Percentiles rank a stretch among this genome's conserved stretches.
Conservation (phyloP, 257 asterid genomes). For the Gentiana dahurica region DNA sequence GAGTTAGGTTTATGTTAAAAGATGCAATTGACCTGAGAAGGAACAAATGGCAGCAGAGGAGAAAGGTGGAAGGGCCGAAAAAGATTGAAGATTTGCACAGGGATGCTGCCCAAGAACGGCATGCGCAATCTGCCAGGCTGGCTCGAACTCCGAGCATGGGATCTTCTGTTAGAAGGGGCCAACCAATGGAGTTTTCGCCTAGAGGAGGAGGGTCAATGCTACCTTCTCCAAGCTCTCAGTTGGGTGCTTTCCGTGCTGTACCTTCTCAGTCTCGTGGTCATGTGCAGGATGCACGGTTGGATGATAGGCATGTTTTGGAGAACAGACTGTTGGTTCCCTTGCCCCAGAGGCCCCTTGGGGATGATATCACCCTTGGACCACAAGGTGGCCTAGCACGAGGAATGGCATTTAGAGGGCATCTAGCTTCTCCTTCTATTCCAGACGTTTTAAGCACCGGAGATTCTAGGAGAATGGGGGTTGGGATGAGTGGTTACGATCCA, state of each 20-base stretch:
- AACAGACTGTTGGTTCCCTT: constrained; percentile 54
- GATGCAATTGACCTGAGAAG: constrained; percentile 87
- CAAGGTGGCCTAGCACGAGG: constrained; percentile 93
- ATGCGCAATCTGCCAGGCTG: constrained; percentile 58
- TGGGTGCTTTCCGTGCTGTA: constrained; percentile 39
- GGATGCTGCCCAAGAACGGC: constrained; percentile 96
- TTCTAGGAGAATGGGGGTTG: constrained; percentile 42
- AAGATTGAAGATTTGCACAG: constrained; percentile 93
- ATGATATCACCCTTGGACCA: constrained; percentile 86
- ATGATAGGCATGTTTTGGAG: constrained; percentile 51
- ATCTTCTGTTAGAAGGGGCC: constrained; percentile 49
- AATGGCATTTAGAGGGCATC: constrained; percentile 72
- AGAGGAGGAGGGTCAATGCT: constrained; percentile 28
- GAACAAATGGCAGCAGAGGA: constrained; percentile 96
- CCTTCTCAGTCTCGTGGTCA: constrained; percentile 52
- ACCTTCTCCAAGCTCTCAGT: constrained; percentile 53
- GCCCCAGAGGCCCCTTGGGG: constrained; percentile 65
- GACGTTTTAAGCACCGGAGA: constrained; percentile 40
- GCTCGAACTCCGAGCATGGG: constrained; percentile 65
- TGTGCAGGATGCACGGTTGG: constrained; percentile 59
- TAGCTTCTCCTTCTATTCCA: constrained; percentile 31
- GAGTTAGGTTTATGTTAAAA: constrained; percentile 90
- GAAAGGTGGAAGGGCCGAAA: constrained; percentile 96
- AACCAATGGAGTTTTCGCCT: constrained; percentile 60
- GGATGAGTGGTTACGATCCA: constrained; percentile 49